Evolutionary conservation across 495 filamentous ascomycete genomes (phyloP), one percentile per base, ranked within the genome.

Genomic region (Aspergillus nidulans): DNA sequence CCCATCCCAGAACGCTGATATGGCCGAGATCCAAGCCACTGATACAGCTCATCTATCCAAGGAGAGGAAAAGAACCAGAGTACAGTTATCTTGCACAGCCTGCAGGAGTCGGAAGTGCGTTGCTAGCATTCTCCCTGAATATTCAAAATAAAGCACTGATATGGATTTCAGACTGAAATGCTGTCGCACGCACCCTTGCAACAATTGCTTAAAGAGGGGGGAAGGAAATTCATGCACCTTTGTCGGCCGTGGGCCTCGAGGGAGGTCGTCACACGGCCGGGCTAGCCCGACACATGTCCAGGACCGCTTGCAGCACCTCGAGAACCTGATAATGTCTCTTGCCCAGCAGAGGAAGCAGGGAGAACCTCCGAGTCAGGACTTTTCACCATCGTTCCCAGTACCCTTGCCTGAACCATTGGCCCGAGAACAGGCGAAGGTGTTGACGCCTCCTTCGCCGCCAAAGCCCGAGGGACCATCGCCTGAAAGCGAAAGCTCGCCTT

Each of bases 1-100:
- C 13, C 44, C 4, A 18, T 30, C 13, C 24, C 3, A 52, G 7
- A 19, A 34, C 6, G 6, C 23, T 43, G 18, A 49, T 1, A 60
- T 60, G 57, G 25, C 52, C n/a, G 57, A 56, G 18, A 34, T 39
- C n/a, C 32, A 47, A 38, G 26, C 49, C 6, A 49, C 32, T 18
- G 52, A 53, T 15, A 16, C 43, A 2, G 40, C 46, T 7, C n/a
- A 20, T 12, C 9, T 36, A 8, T 30, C 42, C 6, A 53, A 55
- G 12, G 61, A 60, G 25, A 78, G 72, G 56, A 81, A 80, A 61
- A 69, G 77, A 55, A 78, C 73, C 39, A 61, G 78, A 23, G 77
- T 81, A 26, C 74, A 79, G 45, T 73, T 80, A 41, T 81, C 78
- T 3, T 81, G 78, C 63, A 81, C 77, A 12, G 71, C 71, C 15